A percentile compares a stretch with the other conserved stretches of the same genome.
These are phyloP conservation scores for Coelastrella sp. DNA, from an alignment of 139 green algal genomes.

Conservation along the genomic window DNA sequence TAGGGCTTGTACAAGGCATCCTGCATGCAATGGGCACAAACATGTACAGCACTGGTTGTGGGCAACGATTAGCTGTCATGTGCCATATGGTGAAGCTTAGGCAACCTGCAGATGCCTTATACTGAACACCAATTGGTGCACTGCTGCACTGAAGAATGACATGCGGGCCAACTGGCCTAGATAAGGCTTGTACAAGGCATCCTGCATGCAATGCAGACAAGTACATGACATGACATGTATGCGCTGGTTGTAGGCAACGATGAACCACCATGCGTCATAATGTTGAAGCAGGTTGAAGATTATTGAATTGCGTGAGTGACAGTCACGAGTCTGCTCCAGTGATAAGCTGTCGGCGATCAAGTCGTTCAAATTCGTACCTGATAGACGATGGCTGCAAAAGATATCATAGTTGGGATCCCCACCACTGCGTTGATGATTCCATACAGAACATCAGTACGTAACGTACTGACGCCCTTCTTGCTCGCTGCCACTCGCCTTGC, in stretches of 20 bases:
- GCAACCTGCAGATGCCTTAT: too few species aligned
- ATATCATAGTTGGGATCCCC: constrained; percentile 80
- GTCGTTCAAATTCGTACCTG: constrained; percentile 44
- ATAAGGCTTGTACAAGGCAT: constrained; percentile 26
- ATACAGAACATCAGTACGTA: constrained; percentile 44
- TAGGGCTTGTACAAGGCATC: constrained; percentile 33
- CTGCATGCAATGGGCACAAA: background rate
- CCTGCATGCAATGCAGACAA: background rate
- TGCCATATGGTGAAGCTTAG: too few species aligned
- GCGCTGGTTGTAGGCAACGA: too few species aligned
- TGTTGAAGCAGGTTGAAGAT: too few species aligned
- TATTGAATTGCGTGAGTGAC: too few species aligned
- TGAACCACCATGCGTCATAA: too few species aligned
- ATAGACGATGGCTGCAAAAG: constrained; percentile 85
- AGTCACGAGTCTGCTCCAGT: background rate
- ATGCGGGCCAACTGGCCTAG: constrained; percentile 43
- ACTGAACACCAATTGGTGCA: constrained; percentile 83
- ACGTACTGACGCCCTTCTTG: background rate
- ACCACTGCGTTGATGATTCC: constrained; percentile 77
- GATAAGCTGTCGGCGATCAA: background rate
- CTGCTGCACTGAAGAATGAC: constrained; percentile 43
- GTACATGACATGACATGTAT: too few species aligned
- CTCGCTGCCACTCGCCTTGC: background rate
- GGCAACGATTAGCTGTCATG: too few species aligned
- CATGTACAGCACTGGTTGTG: too few species aligned